Evolutionary conservation across 2,329 filamentous ascomycete genomes (phyloP).

Genomic region (Cyclaneusma minus): DNA sequence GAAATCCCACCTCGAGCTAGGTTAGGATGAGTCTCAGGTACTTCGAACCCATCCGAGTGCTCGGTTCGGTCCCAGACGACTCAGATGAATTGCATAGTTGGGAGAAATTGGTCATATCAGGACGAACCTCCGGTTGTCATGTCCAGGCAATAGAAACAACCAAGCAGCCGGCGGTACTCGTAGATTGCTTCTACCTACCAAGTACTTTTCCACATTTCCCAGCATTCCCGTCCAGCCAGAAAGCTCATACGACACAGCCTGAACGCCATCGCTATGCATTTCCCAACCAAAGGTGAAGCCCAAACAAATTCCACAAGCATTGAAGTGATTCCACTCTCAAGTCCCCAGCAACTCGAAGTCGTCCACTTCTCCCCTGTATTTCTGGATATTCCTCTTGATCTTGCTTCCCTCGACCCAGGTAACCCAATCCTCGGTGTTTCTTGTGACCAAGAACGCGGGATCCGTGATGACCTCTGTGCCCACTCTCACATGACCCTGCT

Average conservation of each 20-base stretch:
- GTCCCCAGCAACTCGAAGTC: conserved; percentile 68
- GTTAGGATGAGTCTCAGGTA: no score
- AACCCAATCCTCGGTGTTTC: conserved; percentile 88
- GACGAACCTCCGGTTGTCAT: no score
- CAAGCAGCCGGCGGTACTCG: no score
- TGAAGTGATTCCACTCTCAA: conserved; percentile 1
- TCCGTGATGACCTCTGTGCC: conserved; percentile 85
- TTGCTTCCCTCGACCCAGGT: conserved; percentile 94
- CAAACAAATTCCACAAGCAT: not conserved
- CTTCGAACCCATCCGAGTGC: no score
- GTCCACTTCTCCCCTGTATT: conserved; percentile 87
- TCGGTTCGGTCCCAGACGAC: no score
- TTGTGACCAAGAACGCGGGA: conserved; percentile 74
- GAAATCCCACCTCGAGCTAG: no score
- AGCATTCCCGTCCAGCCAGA: no score
- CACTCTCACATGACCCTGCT: conserved; percentile 86
- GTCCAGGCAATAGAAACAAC: no score
- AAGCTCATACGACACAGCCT: not conserved
- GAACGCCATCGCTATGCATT: conserved; percentile 4
- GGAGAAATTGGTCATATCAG: no score
- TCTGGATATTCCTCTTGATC: conserved; percentile 92
- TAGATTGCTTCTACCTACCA: no score
- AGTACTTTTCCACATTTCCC: no score
- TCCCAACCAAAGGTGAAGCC: conserved; percentile 1
- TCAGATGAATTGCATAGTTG: no score